These are phyloP conservation scores for Nannochloropsis gaditana DNA, from an alignment of 108 stramenopile species.

Conservation along the genomic window DNA sequence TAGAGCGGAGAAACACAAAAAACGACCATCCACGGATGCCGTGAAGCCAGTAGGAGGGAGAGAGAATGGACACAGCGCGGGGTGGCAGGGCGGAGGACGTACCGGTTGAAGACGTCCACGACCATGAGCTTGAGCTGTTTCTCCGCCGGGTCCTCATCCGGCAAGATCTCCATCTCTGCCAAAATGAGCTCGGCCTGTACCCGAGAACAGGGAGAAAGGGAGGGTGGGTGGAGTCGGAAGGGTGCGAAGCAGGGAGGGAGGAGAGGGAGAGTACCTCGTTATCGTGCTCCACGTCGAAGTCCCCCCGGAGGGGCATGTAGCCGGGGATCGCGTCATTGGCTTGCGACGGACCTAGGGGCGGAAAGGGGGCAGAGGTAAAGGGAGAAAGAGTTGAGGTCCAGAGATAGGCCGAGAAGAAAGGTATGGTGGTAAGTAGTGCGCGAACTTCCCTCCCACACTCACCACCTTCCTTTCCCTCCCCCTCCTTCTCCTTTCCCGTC, in stretches of 20 bases:
- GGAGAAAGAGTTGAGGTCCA: background rate
- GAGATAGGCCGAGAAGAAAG: background rate
- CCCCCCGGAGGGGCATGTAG: slow-evolving; percentile 63
- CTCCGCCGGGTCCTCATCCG: slow-evolving; percentile 67
- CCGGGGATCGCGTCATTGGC: slow-evolving; percentile 30
- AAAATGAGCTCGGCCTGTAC: slow-evolving; percentile 47
- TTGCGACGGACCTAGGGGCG: background rate
- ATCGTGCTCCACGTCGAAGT: slow-evolving; percentile 92
- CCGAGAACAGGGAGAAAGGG: background rate
- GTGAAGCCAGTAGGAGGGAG: background rate
- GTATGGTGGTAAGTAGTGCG: background rate
- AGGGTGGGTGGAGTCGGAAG: background rate
- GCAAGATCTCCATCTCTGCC: slow-evolving; percentile 81
- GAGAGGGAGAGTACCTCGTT: slow-evolving; percentile 63
- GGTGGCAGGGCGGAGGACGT: background rate
- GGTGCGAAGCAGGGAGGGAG: background rate
- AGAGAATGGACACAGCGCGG: background rate
- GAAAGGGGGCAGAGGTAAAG: background rate
- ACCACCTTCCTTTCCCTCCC: background rate
- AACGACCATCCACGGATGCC: background rate
- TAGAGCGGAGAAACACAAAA: background rate
- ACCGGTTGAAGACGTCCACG: slow-evolving; percentile 70
- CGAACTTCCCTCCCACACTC: background rate
- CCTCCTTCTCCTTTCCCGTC: slow-evolving; percentile 16
- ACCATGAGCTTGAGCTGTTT: slow-evolving; percentile 76